Evolutionary conservation across 2,329 filamentous ascomycete species (phyloP), one percentile per base, ranked within the genome.

Genomic region (Exserohilum rostratum): DNA sequence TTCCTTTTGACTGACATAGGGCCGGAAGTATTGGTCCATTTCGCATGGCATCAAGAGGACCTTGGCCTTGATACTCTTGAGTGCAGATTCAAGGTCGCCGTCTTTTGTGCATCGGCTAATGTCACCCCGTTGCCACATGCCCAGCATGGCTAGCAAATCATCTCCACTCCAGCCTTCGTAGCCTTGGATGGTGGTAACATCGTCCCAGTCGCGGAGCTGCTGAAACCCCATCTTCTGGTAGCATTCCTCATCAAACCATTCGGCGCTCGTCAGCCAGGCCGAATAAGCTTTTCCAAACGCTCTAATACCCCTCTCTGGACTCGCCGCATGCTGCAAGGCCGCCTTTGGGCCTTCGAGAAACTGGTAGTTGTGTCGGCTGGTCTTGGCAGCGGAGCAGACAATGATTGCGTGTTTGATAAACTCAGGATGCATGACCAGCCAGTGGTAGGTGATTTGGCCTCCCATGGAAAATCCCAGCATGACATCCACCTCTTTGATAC

Each of bases 391-490:
- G 7, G 81, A 80, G 55, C 81, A 83, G 29, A 85, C 78, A 0
- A 80, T 77, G 6, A 83, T 78, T 35, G 79, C 74, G 27, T 64
- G 62, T 33, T 61, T 61, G 37, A 67, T 47, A 17, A 83, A 82
- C n/a, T 76, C 74, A 0, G 82, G 82, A 49, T 77, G 81, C 40
- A 83, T 75, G 1, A 78, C 75, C 4, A 76, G 66, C 80, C 81
- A 82, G 58, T 85, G 80, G 50, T 82, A 85, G 2, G 81, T 77
- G 50, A 83, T 78, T 18, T 79, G 80, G 1, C 81, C 83, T 33
- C 82, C 83, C 83, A 85, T 84, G 43, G 79, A 83, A 77, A 83
- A 85, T 1, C 83, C 83, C 2, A 84, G 64, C 29, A 84, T 79
- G 9, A 79, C 77, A 12, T 79, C 75, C 0, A 83, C 72, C 31